phyloP scores from a whole-genome alignment of 2,329 filamentous ascomycete species.

The Drechslerella dactyloides region DNA sequence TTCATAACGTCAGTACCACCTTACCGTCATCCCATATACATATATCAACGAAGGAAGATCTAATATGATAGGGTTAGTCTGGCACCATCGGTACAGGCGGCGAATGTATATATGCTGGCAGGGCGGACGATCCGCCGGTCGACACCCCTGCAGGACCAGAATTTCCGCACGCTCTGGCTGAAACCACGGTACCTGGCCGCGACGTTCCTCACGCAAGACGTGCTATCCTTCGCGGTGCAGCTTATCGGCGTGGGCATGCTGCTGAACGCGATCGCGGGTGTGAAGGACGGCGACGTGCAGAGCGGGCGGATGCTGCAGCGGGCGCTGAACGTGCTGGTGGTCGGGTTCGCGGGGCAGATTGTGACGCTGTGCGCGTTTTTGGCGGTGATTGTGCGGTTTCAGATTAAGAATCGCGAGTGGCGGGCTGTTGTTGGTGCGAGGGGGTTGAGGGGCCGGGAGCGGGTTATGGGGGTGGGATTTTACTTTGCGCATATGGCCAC shows the following conservation, averaged over 20 bases:
- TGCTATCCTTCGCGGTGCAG: slow-evolving; percentile 16
- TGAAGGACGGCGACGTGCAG: not conserved
- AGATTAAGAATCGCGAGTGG: slow-evolving; percentile 5
- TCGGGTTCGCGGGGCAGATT: slow-evolving; percentile 26
- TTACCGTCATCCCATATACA: not conserved
- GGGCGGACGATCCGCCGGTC: slow-evolving; percentile 15
- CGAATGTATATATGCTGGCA: slow-evolving; percentile 25
- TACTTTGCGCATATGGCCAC: slow-evolving; percentile 15
- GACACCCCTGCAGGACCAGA: slow-evolving; percentile 8
- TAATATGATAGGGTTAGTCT: slow-evolving; percentile 9
- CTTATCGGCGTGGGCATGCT: slow-evolving; percentile 16
- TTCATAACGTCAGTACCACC: slow-evolving; percentile 19
- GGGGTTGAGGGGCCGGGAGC: slow-evolving; percentile 3
- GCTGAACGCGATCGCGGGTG: slow-evolving; percentile 7
- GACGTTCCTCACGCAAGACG: slow-evolving; percentile 18
- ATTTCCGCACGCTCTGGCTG: slow-evolving; percentile 16
- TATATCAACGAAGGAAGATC: not conserved
- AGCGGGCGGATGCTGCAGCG: not conserved
- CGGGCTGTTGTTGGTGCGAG: too few relatives aligned
- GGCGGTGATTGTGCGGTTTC: slow-evolving; percentile 13
- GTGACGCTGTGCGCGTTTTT: slow-evolving; percentile 8
- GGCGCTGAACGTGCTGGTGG: slow-evolving; percentile 23
- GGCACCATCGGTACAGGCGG: slow-evolving; percentile 28
- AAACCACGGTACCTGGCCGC: slow-evolving; percentile 1
- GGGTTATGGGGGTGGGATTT: slow-evolving; percentile 11